These are phyloP conservation scores for Pittosporum tobira DNA, from an alignment of 129 eudicot species.

Conservation along the genomic window DNA sequence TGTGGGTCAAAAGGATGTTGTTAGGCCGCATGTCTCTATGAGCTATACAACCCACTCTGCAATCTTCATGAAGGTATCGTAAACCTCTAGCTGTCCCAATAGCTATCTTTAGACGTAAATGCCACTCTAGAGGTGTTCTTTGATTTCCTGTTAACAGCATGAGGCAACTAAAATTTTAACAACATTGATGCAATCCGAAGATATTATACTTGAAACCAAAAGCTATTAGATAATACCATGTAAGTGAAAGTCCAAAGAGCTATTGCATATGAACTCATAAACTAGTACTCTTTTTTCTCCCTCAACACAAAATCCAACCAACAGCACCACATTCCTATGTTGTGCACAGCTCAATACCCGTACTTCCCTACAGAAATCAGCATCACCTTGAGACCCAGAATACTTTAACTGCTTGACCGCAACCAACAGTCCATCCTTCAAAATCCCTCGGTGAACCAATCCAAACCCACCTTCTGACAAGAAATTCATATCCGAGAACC, in stretches of 20 bases:
- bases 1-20: slow-evolving; percentile 85
- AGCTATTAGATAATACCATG: slow-evolving; percentile 45
- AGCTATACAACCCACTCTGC: slow-evolving; percentile 80
- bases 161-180: background rate
- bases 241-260: slow-evolving; percentile 73
- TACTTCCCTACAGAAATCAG: slow-evolving; percentile 85
- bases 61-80: slow-evolving; percentile 94
- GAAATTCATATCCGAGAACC: slow-evolving; percentile 59
- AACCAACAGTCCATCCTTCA: slow-evolving; percentile 64
- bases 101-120: slow-evolving; percentile 71
- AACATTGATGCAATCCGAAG: background rate
- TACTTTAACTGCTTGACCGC: slow-evolving; percentile 75
- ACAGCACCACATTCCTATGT: slow-evolving; percentile 84
- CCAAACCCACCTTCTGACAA: slow-evolving; percentile 74
- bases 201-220: background rate
- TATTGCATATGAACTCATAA: slow-evolving; percentile 87
- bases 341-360: slow-evolving; percentile 84
- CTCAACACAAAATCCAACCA: slow-evolving; percentile 83
- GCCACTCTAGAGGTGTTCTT: slow-evolving; percentile 43
- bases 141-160: slow-evolving; percentile 30
- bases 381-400: slow-evolving; percentile 62
- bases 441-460: slow-evolving; percentile 62
- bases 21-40: slow-evolving; percentile 81
- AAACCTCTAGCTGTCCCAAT: slow-evolving; percentile 93
- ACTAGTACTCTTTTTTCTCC: slow-evolving; percentile 51